Percentiles rank a stretch among this genome's conserved stretches.
Conservation (phyloP, 495 filamentous ascomycete genomes). For the Pyrenula massariospora region DNA sequence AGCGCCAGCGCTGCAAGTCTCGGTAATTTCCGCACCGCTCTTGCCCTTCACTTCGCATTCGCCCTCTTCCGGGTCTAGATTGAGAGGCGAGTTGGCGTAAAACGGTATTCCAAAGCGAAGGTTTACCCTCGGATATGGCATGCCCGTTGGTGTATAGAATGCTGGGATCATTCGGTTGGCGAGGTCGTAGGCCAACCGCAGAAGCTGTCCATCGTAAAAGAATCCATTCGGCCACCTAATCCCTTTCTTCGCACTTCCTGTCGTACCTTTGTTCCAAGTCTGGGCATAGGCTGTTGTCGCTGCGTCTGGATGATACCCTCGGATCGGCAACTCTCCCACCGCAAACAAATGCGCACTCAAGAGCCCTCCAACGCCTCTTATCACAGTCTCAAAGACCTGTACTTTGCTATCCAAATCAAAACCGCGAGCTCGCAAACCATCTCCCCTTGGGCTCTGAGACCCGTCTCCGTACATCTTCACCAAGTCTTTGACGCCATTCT, state of each 20-base stretch:
- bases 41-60: slow-evolving; percentile 22
- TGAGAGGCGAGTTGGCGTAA: slow-evolving; percentile 69
- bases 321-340: slow-evolving; percentile 74
- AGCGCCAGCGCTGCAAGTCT: slow-evolving; percentile 92
- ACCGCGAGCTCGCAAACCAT: slow-evolving; percentile 63
- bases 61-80: slow-evolving; percentile 28
- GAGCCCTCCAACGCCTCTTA: slow-evolving; percentile 82
- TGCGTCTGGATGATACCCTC: slow-evolving; percentile 50
- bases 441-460: slow-evolving; percentile 51
- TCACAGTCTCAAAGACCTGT: slow-evolving; percentile 95
- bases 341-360: slow-evolving; percentile 92
- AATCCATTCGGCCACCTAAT: slow-evolving; percentile 67
- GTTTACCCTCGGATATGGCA: slow-evolving; percentile 93
- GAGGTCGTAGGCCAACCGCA: slow-evolving; percentile 76
- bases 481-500: slow-evolving; percentile 64
- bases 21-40: slow-evolving; percentile 61
- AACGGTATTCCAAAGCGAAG: slow-evolving; percentile 84
- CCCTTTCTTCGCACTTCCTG: slow-evolving; percentile 20
- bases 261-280: slow-evolving; percentile 25
- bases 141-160: slow-evolving; percentile 77
- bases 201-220: slow-evolving; percentile 79
- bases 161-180: slow-evolving; percentile 76
- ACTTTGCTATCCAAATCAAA: slow-evolving; percentile 97
- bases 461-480: slow-evolving; percentile 85
- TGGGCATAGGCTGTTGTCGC: slow-evolving; percentile 20